Conservation (phyloP, 129 eudicot genomes). For the Lactuca sativa region DNA sequence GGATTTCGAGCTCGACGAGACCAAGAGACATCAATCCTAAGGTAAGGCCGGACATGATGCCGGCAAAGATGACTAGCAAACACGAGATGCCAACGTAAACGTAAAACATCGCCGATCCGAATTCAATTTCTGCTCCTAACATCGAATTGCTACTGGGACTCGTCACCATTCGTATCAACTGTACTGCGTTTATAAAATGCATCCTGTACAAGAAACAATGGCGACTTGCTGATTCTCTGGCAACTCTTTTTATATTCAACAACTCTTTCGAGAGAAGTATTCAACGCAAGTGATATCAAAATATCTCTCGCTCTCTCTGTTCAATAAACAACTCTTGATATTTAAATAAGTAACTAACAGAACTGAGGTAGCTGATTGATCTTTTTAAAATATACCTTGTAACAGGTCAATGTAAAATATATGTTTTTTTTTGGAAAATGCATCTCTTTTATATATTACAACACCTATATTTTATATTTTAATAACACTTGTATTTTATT, state of each 20-base stretch:
- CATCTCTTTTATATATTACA: no score
- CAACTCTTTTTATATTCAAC: not conserved
- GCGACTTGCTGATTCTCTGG: constrained; percentile 10
- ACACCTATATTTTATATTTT: no score
- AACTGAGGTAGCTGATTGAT: not conserved
- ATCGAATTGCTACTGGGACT: constrained; percentile 21
- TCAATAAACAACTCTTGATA: no score
- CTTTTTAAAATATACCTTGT: no score
- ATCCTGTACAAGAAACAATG: constrained; percentile 29
- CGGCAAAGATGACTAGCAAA: constrained; percentile 72
- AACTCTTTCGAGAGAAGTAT: constrained; percentile 9
- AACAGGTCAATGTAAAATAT: no score
- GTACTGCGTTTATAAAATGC: constrained; percentile 52
- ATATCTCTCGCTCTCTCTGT: not conserved
- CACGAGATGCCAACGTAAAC: constrained; percentile 73
- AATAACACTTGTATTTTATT: no score
- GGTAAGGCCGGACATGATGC: constrained; percentile 94
- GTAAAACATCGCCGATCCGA: constrained; percentile 71
- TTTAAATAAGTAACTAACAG: no score
- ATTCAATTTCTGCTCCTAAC: constrained; percentile 56
- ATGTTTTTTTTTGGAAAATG: no score
- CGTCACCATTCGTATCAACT: constrained; percentile 39
- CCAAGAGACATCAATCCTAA: constrained; percentile 95
- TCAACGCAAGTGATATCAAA: not conserved
- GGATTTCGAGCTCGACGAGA: constrained; percentile 94